These are phyloP conservation scores for Setaria italica DNA, from an alignment of 202 grass and related monocot species.

Conservation along the genomic window DNA sequence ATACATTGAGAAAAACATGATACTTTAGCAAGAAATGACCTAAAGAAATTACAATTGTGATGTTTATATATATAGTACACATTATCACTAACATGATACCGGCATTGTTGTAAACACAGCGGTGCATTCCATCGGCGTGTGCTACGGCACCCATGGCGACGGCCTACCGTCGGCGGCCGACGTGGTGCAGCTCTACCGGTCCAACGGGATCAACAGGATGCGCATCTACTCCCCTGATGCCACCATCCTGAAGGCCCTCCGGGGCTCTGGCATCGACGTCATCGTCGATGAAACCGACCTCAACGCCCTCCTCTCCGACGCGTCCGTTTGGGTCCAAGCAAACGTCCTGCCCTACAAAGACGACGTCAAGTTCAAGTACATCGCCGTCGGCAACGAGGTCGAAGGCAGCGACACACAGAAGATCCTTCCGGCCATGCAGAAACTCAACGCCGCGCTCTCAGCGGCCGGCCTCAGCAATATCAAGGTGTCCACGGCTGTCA, in stretches of 20 bases:
- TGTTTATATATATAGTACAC: too few species aligned
- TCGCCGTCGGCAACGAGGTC: constrained; percentile 65
- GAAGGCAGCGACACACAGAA: not conserved
- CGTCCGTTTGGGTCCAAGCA: constrained; percentile 40
- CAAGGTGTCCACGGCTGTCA: constrained; percentile 60
- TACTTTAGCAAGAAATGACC: too few species aligned
- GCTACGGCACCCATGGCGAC: constrained; percentile 46
- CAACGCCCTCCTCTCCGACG: constrained; percentile 26
- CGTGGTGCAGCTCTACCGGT: constrained; percentile 54
- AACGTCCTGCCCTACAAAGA: constrained; percentile 37
- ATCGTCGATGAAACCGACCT: constrained; percentile 43
- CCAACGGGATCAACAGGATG: constrained; percentile 52
- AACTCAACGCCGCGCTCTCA: constrained; percentile 42
- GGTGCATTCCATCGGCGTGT: constrained; percentile 52
- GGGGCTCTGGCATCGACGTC: constrained; percentile 42
- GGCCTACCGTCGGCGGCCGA: constrained; percentile 44
- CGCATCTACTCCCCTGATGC: constrained; percentile 39
- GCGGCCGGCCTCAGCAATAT: constrained; percentile 29
- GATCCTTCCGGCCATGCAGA: constrained; percentile 62
- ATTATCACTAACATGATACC: too few species aligned
- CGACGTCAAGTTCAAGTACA: constrained; percentile 54
- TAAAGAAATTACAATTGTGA: too few species aligned
- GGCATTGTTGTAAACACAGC: not conserved
- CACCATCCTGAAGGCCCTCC: constrained; percentile 24
- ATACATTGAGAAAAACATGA: too few species aligned